Conservation (phyloP, 306 rosid species). For the Mimosa pudica region DNA sequence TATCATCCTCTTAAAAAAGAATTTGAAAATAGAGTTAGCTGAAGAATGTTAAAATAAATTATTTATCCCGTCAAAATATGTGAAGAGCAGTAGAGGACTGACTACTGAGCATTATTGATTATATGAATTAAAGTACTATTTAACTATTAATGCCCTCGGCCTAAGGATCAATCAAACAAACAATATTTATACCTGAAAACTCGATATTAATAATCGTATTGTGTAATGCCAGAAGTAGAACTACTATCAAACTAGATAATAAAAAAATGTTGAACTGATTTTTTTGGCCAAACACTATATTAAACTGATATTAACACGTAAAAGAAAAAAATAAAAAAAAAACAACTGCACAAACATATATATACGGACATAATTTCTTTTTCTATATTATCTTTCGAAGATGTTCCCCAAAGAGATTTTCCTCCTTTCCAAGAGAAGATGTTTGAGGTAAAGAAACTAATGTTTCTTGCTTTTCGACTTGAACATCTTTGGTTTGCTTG, state of each 20-base stretch:
- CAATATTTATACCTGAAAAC: conserved; percentile 3
- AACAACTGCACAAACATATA: background rate
- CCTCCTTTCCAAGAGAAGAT: background rate
- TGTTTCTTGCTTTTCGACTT: conserved; percentile 62
- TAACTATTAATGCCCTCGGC: background rate
- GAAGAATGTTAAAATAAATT: background rate
- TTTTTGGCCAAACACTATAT: background rate
- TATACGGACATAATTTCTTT: background rate
- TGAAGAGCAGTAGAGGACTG: background rate
- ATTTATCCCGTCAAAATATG: background rate
- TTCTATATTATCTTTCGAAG: background rate
- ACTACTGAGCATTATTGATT: background rate
- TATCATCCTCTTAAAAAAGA: background rate
- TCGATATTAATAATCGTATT: background rate
- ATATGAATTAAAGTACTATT: background rate
- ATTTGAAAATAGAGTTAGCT: background rate
- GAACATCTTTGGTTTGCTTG: conserved; percentile 60
- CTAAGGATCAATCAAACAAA: conserved; percentile 7
- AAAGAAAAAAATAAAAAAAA: background rate
- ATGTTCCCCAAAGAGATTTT: background rate
- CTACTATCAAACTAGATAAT: background rate
- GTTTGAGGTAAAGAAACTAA: conserved; percentile 39
- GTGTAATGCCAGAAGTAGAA: background rate
- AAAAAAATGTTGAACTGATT: background rate
- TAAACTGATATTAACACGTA: background rate